Percentiles rank a stretch among this genome's conserved stretches.
Conservation (phyloP, 495 filamentous ascomycete genomes). For the Neurospora sp. region DNA sequence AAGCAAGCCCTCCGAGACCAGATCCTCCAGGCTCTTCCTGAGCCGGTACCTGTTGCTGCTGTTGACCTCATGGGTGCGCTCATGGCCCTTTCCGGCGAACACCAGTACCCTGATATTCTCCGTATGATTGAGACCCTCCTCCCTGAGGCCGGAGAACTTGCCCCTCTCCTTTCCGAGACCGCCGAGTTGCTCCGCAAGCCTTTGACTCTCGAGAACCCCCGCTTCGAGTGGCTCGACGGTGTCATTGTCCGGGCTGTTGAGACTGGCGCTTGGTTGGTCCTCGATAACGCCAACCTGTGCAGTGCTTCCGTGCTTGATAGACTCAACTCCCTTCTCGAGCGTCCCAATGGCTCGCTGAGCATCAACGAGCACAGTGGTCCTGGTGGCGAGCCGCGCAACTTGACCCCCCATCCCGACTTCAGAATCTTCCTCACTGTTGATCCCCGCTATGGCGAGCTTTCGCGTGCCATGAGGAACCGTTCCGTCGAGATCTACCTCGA, state of each 20-base stretch:
- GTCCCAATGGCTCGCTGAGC: conserved; percentile 69
- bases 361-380: conserved; percentile 84
- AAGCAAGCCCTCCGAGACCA: conserved; percentile 42
- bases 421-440: conserved; percentile 93
- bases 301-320: conserved; percentile 89
- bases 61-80: conserved; percentile 31
- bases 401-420: conserved; percentile 79
- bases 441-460: conserved; percentile 84
- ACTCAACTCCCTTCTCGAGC: conserved; percentile 85
- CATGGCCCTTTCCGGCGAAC: conserved; percentile 21
- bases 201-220: conserved; percentile 50
- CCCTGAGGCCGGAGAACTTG: conserved; percentile 18
- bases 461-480: conserved; percentile 92
- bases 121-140: conserved; percentile 20
- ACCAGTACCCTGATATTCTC: conserved; percentile 20
- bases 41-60: conserved; percentile 30
- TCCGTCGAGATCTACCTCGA: conserved; percentile 81
- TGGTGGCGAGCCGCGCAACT: conserved; percentile 69
- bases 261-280: conserved; percentile 80
- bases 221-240: conserved; percentile 95
- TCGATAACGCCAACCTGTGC: conserved; percentile 96
- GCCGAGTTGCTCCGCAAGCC: conserved; percentile 31
- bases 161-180: conserved; percentile 19
- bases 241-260: conserved; percentile 79
- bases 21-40: conserved; percentile 39